Conservation (phyloP, 2,329 filamentous ascomycete genomes). For the Thelonectria discophora region DNA sequence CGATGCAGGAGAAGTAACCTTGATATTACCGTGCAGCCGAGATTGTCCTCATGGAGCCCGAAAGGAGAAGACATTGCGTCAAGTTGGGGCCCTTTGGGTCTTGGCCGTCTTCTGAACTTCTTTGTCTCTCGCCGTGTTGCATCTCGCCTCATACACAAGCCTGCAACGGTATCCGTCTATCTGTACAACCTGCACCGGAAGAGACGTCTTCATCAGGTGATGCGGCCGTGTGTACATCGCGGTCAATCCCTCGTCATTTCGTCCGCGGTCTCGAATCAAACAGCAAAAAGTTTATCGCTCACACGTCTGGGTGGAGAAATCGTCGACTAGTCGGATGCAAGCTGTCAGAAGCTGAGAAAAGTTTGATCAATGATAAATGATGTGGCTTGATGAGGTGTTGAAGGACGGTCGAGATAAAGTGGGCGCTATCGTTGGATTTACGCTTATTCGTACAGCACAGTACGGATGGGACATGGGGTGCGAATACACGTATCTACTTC, state of each 20-base stretch:
- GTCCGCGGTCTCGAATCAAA: not conserved
- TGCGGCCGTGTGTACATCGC: not conserved
- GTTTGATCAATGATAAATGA: not conserved
- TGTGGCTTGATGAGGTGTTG: not conserved
- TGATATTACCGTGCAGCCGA: not conserved
- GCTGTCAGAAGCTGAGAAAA: not conserved
- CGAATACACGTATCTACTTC: not conserved
- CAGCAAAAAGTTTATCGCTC: not conserved
- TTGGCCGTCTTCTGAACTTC: not conserved
- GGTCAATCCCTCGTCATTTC: not conserved
- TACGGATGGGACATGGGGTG: too few relatives aligned
- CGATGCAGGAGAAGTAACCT: not conserved
- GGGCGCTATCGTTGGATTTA: conserved; percentile 4
- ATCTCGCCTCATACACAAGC: not conserved
- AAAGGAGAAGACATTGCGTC: not conserved
- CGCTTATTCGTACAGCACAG: not conserved
- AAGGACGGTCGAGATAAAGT: conserved; percentile 12
- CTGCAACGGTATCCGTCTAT: not conserved
- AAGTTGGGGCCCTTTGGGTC: not conserved
- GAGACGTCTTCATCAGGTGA: not conserved
- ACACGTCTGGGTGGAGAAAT: not conserved
- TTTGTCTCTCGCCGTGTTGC: conserved; percentile 9
- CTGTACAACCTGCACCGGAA: too few relatives aligned
- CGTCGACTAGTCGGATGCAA: not conserved
- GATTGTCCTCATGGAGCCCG: not conserved